Evolutionary conservation across 257 asterid species (phyloP).

Genomic region (Buddleja alternifolia): DNA sequence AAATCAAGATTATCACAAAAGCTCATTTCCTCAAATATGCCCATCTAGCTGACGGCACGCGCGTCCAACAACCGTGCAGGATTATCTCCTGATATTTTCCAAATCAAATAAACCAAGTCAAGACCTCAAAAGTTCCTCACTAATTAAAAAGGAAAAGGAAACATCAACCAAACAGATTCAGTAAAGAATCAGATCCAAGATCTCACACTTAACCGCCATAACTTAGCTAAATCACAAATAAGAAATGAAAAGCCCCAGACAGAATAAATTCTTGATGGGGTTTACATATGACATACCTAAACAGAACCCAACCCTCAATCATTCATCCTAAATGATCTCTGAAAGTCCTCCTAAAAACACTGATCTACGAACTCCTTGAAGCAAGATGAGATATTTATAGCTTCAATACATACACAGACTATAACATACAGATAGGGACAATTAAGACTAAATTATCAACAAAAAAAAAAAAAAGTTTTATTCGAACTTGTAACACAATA

Average conservation of each 20-base stretch:
- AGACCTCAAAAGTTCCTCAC: not conserved
- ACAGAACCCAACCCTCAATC: slow-evolving; percentile 20
- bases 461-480: slow-evolving; percentile 10
- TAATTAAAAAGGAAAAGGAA: slow-evolving; percentile 24
- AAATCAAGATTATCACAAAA: slow-evolving; percentile 53
- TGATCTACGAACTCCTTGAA: not conserved
- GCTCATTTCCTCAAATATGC: slow-evolving; percentile 55
- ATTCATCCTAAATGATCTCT: slow-evolving; percentile 23
- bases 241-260: not conserved
- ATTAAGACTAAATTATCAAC: not conserved
- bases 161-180: slow-evolving; percentile 15
- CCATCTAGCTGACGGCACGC: slow-evolving; percentile 39
- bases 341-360: not conserved
- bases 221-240: not conserved
- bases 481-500: slow-evolving; percentile 2
- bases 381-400: slow-evolving; percentile 18
- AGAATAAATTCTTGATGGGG: slow-evolving; percentile 10
- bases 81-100: not conserved
- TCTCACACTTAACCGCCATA: slow-evolving; percentile 15
- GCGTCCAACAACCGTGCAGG: not conserved
- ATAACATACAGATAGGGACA: not conserved
- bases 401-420: not conserved
- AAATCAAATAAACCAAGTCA: slow-evolving; percentile 19
- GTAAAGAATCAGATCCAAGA: slow-evolving; percentile 14
- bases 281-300: not conserved